phyloP scores from a whole-genome alignment of 2,329 filamentous ascomycete genomes.

The Alternaria arborescens region DNA sequence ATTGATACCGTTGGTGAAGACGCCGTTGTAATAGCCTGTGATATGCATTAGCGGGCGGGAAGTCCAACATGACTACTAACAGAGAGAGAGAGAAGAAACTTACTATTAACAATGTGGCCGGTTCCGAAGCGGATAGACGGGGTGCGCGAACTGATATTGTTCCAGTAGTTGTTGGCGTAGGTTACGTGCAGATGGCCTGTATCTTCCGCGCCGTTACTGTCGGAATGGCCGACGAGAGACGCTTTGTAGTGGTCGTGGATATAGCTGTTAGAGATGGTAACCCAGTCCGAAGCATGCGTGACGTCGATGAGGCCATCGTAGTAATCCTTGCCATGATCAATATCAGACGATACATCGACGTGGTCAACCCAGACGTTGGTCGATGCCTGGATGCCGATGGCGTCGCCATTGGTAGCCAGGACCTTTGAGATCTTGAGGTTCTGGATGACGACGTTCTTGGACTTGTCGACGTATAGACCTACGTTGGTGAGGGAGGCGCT shows the following conservation, averaged over 20 bases:
- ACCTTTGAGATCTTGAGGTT: constrained; percentile 64
- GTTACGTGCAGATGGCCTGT: constrained; percentile 69
- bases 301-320: constrained; percentile 73
- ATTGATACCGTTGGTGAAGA: constrained; percentile 53
- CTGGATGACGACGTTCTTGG: constrained; percentile 64
- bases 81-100: not conserved
- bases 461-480: not conserved
- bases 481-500: constrained; percentile 59
- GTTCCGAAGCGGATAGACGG: constrained; percentile 73
- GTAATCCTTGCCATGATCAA: constrained; percentile 70
- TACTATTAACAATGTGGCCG: constrained; percentile 66
- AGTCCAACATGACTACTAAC: too few species aligned
- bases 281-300: constrained; percentile 69
- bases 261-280: constrained; percentile 64
- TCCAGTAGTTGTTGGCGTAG: constrained; percentile 72
- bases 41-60: too few species aligned
- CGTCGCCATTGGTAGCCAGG: constrained; percentile 56
- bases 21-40: constrained; percentile 47
- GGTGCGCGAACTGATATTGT: constrained; percentile 69
- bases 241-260: constrained; percentile 68
- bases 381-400: constrained; percentile 59
- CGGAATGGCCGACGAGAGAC: constrained; percentile 67
- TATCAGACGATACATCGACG: constrained; percentile 69
- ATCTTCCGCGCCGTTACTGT: constrained; percentile 67
- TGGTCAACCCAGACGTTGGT: constrained; percentile 72